Evolutionary conservation across 768 basidiomycete species (phyloP).

Genomic region (Leucosporidium scottii): DNA sequence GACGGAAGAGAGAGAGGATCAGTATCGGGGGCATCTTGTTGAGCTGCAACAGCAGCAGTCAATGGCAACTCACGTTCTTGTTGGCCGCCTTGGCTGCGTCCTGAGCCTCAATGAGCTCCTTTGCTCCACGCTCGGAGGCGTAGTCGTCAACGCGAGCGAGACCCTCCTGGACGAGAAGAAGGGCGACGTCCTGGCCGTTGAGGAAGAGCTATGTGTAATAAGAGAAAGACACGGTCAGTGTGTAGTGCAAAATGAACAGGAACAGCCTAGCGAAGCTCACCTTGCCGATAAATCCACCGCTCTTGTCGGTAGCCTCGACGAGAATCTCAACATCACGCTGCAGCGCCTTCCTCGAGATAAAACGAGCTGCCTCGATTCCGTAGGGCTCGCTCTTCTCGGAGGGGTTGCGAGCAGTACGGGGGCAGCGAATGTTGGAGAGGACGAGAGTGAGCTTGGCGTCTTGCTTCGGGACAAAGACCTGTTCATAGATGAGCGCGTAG

Average conservation of each 20-base stretch:
- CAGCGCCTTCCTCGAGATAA: conserved; percentile 71
- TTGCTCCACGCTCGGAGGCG: conserved; percentile 69
- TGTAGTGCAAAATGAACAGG: no score
- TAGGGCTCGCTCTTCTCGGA: conserved; percentile 82
- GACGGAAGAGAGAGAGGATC: background rate
- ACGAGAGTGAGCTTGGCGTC: conserved; percentile 91
- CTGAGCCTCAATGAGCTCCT: conserved; percentile 78
- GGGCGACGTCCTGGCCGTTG: conserved; percentile 78
- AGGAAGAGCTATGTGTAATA: conserved; percentile 15
- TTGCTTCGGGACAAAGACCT: conserved; percentile 38
- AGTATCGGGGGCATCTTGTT: background rate
- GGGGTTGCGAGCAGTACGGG: conserved; percentile 69
- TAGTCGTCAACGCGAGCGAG: conserved; percentile 79
- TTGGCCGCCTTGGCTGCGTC: conserved; percentile 71
- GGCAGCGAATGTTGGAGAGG: conserved; percentile 84
- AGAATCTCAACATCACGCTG: conserved; percentile 93
- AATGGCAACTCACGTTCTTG: conserved; percentile 72
- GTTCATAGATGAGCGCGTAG: background rate
- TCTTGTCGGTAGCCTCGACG: conserved; percentile 82
- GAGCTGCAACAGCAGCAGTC: no score
- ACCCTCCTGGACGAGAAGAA: conserved; percentile 76
- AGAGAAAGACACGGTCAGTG: conserved; percentile 45
- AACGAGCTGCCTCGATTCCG: conserved; percentile 74
- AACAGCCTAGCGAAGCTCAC: conserved; percentile 46
- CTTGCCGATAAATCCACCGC: conserved; percentile 88